Evolutionary conservation across 2,329 filamentous ascomycete species (phyloP).

Genomic region (Fusarium solani-melongenae): DNA sequence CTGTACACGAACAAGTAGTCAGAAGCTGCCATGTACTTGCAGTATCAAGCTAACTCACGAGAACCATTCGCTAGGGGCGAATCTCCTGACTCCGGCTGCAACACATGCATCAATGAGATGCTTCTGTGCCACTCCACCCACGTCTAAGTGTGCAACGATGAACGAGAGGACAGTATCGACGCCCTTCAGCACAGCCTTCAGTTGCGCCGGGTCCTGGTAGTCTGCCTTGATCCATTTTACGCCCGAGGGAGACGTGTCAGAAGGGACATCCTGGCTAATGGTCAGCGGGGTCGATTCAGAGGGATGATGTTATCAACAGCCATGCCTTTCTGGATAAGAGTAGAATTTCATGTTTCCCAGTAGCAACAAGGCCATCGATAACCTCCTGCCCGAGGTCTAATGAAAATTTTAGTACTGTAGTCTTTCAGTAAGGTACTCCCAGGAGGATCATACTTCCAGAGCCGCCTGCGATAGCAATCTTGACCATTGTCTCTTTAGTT

Average conservation of each 20-base stretch:
- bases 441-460: constrained; percentile 21
- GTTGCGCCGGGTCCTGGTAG: constrained; percentile 49
- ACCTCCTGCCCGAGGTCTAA: constrained; percentile 63
- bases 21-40: neutral
- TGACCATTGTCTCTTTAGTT: constrained; percentile 31
- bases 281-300: constrained; percentile 27
- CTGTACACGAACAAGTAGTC: neutral
- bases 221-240: constrained; percentile 56
- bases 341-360: constrained; percentile 61
- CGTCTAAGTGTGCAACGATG: constrained; percentile 50
- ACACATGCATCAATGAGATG: constrained; percentile 66
- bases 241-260: constrained; percentile 22
- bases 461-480: constrained; percentile 39
- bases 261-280: neutral
- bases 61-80: constrained; percentile 69
- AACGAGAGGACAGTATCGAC: constrained; percentile 65
- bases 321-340: constrained; percentile 58
- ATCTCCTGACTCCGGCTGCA: constrained; percentile 66
- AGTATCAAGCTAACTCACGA: constrained; percentile 43
- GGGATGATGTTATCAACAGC: neutral
- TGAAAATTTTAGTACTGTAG: neutral
- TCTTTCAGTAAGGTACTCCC: neutral
- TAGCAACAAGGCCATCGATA: constrained; percentile 59
- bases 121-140: constrained; percentile 47
- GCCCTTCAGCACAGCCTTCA: constrained; percentile 54